Conservation (phyloP, 257 asterid species). For the Datura wrightii region DNA sequence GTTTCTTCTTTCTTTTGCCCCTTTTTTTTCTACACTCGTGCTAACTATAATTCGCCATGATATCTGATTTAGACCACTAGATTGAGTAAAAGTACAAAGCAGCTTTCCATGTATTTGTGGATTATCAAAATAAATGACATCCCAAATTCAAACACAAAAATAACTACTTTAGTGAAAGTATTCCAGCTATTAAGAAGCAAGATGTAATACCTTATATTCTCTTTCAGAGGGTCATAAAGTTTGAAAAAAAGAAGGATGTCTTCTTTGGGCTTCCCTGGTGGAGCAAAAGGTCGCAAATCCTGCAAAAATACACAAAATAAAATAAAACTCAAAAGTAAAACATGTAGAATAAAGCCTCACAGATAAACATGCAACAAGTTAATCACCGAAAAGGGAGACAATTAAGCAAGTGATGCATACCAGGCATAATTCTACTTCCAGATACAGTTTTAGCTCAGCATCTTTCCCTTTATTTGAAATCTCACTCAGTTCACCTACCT, state of each 20-base stretch:
- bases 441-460: conserved; percentile 69
- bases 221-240: no score
- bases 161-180: neutral
- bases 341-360: conserved; percentile 15
- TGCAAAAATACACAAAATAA: conserved; percentile 33
- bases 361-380: conserved; percentile 14
- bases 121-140: neutral
- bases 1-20: neutral
- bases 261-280: conserved; percentile 47
- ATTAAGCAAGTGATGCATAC: conserved; percentile 42
- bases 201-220: no score
- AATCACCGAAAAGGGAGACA: conserved; percentile 27
- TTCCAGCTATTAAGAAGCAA: neutral
- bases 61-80: neutral
- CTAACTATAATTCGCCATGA: neutral
- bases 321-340: neutral
- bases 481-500: conserved; percentile 82
- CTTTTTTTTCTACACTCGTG: neutral
- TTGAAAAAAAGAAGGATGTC: no score
- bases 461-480: conserved; percentile 66
- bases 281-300: conserved; percentile 66
- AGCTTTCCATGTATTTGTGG: neutral
- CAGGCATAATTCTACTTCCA: conserved; percentile 71
- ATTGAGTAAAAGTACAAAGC: neutral
- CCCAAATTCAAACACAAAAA: neutral